Evolutionary conservation across 2,329 filamentous ascomycete genomes (phyloP), one percentile per base, ranked within the genome.

Genomic region (Hypocrella siamensis): DNA sequence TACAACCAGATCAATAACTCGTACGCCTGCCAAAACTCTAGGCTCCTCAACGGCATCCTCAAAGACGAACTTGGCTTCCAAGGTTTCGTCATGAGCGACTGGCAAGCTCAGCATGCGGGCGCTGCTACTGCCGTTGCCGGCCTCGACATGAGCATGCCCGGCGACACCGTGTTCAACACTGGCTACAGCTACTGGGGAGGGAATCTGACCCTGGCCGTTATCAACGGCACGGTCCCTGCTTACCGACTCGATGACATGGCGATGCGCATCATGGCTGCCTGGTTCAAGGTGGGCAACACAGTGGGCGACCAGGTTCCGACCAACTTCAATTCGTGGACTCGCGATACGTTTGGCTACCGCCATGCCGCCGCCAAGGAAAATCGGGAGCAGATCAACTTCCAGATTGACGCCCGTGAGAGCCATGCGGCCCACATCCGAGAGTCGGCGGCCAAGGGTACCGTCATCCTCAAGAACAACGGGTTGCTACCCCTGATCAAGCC

Each of bases 231-330:
- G 1, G 61, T 96, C 19, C 83, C 88, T 1, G 73, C 81, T 42
- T 93, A 80, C 69, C 73, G 88, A 31, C 52, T 96, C 8, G 86
- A 94, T 43, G 90, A 96, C 48, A 93, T 93, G 78, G 82, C 74
- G 5, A 79, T 84, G 54, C 75, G 90, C 44, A 93, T 80, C 48
- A 77, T 79, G 71, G 65, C 75, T 5, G 62, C 74, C 26, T 74
- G 69, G 48, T 79, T 76, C 60, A 78, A 79, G 53, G 70, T 76
- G 24, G 71, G 72, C 31, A 60, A 64, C 39, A 64, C 59, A 0
- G 42, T 73, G 3, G 53, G 58, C 17, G 47, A 54, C 4, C 53
- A 63, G 31, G 52, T 56, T 0, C 57, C 62, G 3, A 74, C 81
- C 53, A 96, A 86, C 64, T 93, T 94, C 57, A 78, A 79, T 44